Base-by-base conservation (phyloP, 1,284 basidiomycete genomes). In the Pascua guehoae region DNA sequence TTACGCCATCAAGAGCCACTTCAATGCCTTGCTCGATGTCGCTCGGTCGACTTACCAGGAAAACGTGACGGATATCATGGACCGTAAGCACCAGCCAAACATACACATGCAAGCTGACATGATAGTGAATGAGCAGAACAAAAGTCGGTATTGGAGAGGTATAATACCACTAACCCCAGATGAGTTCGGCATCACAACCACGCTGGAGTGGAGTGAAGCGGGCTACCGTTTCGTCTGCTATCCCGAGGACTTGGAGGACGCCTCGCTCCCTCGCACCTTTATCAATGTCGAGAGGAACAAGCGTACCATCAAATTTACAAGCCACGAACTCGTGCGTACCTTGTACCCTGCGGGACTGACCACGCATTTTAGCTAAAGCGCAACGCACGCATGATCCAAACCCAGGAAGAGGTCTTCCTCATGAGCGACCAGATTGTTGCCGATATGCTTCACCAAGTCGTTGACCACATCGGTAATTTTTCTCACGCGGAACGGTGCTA, bases 1-100 rank as follows among this genome's bases (percentile, higher is more conserved):
- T 12, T 95, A 91, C 74, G 91, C 91, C 0, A 87, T 94, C 47
- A 88, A 85, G 73, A 87, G 88, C 1, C 87, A 88, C 59, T 83
- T 82, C 64, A 89, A 91, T 63, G 84, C 85, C 17, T 81, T 95
- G 11, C 84, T 98, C 12, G 93, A 97, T 63, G 89, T 97, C 4
- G 94, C 93, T 1, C 84, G 94, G 9, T 88, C 91, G 69, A 94
- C 93, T 0, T 91, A 88, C 78, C 89, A 88, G 66, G 93, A 96
- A 71, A 94, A 94, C 63, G 81, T 92, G 15, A 83, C 84, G 3
- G 92, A 96, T 66, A 91, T 94, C 49, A 61, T 62, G 57, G 63
- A 65, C 17, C 54, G 65, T 63, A 47, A 18, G 67, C 17, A 0
- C 16, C 14, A 2, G 8, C 14, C 4, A 8, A 15, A 38, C 14